Evolutionary conservation across 176 grass and related monocot species (phyloP).

Genomic region (Tillandsia fasciculata): DNA sequence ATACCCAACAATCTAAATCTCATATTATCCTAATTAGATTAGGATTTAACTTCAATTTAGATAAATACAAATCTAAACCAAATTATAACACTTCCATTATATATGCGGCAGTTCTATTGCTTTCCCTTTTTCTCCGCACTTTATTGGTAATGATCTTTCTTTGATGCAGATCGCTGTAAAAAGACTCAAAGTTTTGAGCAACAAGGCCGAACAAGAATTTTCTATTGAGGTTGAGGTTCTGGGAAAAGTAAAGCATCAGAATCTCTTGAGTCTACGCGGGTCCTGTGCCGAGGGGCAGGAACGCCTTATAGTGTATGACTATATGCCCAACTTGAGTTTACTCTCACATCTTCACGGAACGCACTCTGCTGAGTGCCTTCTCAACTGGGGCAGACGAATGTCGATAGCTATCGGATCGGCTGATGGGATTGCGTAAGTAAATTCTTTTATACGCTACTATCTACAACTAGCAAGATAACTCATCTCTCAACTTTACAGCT

Average conservation of each 20-base stretch:
- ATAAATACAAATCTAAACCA: no score
- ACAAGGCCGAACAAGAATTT: constrained; percentile 15
- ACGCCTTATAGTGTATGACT: constrained; percentile 25
- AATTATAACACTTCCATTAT: no score
- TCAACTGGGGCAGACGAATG: constrained; percentile 19
- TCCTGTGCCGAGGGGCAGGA: constrained; percentile 29
- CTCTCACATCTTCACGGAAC: constrained; percentile 23
- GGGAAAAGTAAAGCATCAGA: constrained; percentile 19
- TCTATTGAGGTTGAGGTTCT: constrained; percentile 14
- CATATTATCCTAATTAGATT: no score
- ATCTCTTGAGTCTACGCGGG: constrained; percentile 25
- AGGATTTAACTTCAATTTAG: no score
- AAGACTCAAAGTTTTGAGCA: constrained; percentile 23
- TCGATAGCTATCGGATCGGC: constrained; percentile 17
- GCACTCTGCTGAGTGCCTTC: constrained; percentile 15
- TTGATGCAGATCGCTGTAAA: constrained; percentile 26
- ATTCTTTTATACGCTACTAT: neutral
- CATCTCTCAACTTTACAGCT: no score
- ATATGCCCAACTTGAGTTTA: constrained; percentile 24
- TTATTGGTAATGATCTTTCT: neutral
- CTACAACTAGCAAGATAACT: no score
- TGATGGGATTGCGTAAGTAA: constrained; percentile 26
- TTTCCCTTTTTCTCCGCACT: no score
- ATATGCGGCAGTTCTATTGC: no score
- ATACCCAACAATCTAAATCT: no score